Evolutionary conservation across 352 stramenopile genomes (phyloP).

Genomic region (Phytophthora vignae): DNA sequence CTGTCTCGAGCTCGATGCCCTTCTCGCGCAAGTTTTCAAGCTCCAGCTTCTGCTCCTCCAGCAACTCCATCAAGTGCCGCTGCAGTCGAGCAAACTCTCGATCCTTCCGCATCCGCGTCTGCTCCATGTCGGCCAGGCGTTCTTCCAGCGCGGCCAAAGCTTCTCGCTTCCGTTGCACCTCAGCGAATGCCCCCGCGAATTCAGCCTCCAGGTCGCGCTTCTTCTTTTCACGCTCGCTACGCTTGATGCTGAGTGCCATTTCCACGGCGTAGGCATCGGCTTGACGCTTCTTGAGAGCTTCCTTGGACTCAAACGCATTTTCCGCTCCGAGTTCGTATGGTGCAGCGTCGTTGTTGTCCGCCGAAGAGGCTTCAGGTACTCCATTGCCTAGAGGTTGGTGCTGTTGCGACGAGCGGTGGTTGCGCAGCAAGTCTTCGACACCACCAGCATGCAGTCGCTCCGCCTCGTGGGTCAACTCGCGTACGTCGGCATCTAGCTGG

Average conservation of each 20-base stretch:
- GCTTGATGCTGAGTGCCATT: constrained; percentile 94
- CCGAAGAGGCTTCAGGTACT: constrained; percentile 34
- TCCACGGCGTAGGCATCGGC: constrained; percentile 92
- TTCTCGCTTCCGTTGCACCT: constrained; percentile 91
- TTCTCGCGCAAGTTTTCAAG: constrained; percentile 92
- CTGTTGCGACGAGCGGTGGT: constrained; percentile 35
- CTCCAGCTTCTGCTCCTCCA: constrained; percentile 95
- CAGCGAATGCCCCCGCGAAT: constrained; percentile 91
- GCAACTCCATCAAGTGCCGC: constrained; percentile 93
- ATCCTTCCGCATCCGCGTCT: constrained; percentile 92
- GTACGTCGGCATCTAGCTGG: constrained; percentile 91
- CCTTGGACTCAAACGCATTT: constrained; percentile 57
- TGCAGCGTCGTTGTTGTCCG: constrained; percentile 22
- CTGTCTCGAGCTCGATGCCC: constrained; percentile 92
- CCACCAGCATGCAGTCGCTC: constrained; percentile 80
- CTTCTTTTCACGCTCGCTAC: constrained; percentile 90
- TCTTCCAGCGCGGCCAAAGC: constrained; percentile 83
- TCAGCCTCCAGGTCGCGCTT: constrained; percentile 93
- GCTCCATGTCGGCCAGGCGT: constrained; percentile 93
- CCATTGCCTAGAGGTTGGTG: constrained; percentile 62
- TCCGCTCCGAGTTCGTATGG: constrained; percentile 62
- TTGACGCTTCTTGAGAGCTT: constrained; percentile 55
- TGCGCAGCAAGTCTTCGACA: constrained; percentile 60
- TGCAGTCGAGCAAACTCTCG: constrained; percentile 94
- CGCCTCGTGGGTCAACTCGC: constrained; percentile 92